Conservation (phyloP, 768 basidiomycete species). For the Mrakia frigida region DNA sequence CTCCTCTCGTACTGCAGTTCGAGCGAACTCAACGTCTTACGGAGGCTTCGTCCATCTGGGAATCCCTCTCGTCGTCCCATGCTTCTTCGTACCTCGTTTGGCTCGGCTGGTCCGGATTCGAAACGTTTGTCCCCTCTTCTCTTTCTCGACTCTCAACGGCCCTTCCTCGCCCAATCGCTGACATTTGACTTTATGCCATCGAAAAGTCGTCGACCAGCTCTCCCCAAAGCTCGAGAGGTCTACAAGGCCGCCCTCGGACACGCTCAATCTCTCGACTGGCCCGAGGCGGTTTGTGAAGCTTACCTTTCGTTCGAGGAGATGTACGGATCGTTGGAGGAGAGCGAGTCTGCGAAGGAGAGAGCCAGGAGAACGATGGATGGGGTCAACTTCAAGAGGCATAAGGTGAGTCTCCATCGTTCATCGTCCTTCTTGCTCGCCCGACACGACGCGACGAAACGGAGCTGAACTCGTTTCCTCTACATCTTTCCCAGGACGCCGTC, state of each 20-base stretch:
- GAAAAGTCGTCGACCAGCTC: constrained; percentile 42
- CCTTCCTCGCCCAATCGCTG: background rate
- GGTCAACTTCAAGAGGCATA: constrained; percentile 59
- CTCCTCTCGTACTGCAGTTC: constrained; percentile 29
- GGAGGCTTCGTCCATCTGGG: constrained; percentile 52
- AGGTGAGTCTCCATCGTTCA: constrained; percentile 49
- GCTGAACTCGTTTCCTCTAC: background rate
- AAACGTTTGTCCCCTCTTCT: constrained; percentile 53
- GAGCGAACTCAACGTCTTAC: constrained; percentile 36
- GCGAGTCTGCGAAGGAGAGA: constrained; percentile 36
- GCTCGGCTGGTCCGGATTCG: constrained; percentile 65
- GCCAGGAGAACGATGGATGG: constrained; percentile 50
- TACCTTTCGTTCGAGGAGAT: constrained; percentile 84
- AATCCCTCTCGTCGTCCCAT: constrained; percentile 60
- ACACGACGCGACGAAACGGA: background rate
- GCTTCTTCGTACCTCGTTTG: constrained; percentile 70
- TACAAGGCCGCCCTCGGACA: constrained; percentile 65
- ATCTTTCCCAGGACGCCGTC: constrained; percentile 2
- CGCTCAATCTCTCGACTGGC: constrained; percentile 73
- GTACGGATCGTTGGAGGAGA: constrained; percentile 63
- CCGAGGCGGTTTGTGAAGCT: constrained; percentile 87
- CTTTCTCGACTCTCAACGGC: background rate
- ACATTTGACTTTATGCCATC: too few relatives aligned
- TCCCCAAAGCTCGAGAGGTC: constrained; percentile 58
- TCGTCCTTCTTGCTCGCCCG: background rate